Percentiles rank a stretch among this genome's conserved stretches.
Conservation (phyloP, 2,329 filamentous ascomycete species). For the Curvularia spicifera region DNA sequence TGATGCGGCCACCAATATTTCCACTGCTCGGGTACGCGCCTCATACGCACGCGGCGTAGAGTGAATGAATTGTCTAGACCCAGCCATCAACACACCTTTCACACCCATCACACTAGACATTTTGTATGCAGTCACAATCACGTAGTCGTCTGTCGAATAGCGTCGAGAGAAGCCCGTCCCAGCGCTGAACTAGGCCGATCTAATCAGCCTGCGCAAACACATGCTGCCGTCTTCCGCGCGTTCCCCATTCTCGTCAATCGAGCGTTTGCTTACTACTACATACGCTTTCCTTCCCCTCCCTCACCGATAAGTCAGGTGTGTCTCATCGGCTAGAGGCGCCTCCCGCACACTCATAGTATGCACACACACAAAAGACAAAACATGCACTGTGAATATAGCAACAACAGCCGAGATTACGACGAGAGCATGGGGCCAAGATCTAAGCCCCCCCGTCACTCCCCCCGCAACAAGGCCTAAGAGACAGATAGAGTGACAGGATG, state of each 20-base stretch:
- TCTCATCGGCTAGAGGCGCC: constrained; percentile 26
- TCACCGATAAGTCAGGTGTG: constrained; percentile 17
- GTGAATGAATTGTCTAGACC: constrained; percentile 5
- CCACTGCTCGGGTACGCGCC: not conserved
- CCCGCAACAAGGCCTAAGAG: constrained; percentile 7
- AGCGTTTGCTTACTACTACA: constrained; percentile 3
- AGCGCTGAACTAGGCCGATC: constrained; percentile 5
- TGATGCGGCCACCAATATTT: not conserved
- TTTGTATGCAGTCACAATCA: constrained; percentile 7
- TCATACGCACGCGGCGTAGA: not conserved
- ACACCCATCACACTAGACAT: not conserved
- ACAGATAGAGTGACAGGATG: not conserved
- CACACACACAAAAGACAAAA: not conserved
- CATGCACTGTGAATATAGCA: not conserved
- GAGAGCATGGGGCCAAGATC: not conserved
- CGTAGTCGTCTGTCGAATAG: constrained; percentile 10
- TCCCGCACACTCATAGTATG: constrained; percentile 13
- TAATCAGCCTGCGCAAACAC: constrained; percentile 7
- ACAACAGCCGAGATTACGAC: constrained; percentile 16
- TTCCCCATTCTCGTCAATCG: constrained; percentile 16
- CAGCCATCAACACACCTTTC: not conserved
- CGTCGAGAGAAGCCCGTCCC: not conserved
- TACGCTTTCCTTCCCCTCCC: not conserved
- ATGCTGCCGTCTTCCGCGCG: constrained; percentile 5
- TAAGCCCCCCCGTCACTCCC: not conserved